These are phyloP conservation scores for Atkinsonella texensis DNA, from an alignment of 2,329 filamentous ascomycete genomes.

Conservation along the genomic window DNA sequence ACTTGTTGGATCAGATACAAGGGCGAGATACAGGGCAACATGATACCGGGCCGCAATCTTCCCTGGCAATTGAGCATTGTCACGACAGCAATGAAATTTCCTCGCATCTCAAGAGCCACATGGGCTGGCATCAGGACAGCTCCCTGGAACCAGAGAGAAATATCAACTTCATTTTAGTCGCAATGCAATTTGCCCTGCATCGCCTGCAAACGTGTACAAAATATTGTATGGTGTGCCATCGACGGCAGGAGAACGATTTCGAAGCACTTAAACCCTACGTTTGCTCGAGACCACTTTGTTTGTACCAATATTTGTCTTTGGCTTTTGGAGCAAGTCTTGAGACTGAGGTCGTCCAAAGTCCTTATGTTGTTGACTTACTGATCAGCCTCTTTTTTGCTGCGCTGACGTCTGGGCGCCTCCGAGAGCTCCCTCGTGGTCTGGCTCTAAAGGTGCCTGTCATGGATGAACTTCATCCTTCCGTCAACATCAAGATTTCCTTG, in stretches of 20 bases:
- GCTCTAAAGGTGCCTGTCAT: slow-evolving; percentile 21
- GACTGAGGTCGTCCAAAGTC: slow-evolving; percentile 68
- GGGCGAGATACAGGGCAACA: not conserved
- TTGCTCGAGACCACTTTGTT: slow-evolving; percentile 61
- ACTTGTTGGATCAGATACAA: slow-evolving; percentile 4
- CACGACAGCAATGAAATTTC: not conserved
- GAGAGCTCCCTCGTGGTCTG: slow-evolving; percentile 32
- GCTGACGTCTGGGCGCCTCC: slow-evolving; percentile 26
- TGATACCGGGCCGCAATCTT: not conserved
- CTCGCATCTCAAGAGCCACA: slow-evolving; percentile 5
- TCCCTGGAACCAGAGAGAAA: slow-evolving; percentile 17
- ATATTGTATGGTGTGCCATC: slow-evolving; percentile 79
- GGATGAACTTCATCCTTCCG: not conserved
- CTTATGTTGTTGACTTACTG: slow-evolving; percentile 73
- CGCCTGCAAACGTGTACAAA: slow-evolving; percentile 73
- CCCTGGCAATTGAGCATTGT: not conserved
- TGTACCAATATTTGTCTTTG: slow-evolving; percentile 81
- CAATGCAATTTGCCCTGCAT: slow-evolving; percentile 65
- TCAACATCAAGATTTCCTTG: not conserved
- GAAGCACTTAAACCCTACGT: slow-evolving; percentile 68
- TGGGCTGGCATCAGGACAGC: slow-evolving; percentile 18
- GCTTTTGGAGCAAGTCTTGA: slow-evolving; percentile 79
- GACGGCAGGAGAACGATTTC: slow-evolving; percentile 50
- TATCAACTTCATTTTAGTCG: slow-evolving; percentile 40
- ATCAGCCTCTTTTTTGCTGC: slow-evolving; percentile 68